phyloP scores from a whole-genome alignment of 2,329 filamentous ascomycete species.

The Xylaria sp. region DNA sequence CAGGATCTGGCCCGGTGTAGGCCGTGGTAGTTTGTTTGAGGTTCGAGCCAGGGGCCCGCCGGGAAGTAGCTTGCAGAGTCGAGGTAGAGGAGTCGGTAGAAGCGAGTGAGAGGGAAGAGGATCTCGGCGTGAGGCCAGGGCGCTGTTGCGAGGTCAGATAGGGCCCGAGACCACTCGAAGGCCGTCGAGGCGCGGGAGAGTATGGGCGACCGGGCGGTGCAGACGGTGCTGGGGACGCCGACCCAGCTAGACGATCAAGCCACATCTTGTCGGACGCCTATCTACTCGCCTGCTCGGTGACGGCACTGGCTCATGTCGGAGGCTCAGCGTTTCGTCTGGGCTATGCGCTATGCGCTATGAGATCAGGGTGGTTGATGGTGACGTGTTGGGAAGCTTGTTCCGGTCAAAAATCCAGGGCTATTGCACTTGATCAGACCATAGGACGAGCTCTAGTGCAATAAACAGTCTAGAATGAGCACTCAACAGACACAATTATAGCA shows the following conservation, averaged over 20 bases:
- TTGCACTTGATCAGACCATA: not conserved
- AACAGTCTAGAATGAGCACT: not conserved
- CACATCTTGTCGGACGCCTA: conserved; percentile 70
- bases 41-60: conserved; percentile 74
- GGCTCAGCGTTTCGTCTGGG: conserved; percentile 31
- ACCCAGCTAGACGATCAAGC: conserved; percentile 85
- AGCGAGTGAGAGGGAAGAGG: conserved; percentile 80
- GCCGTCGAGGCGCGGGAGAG: conserved; percentile 76
- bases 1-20: conserved; percentile 72
- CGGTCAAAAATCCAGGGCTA: not conserved
- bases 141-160: conserved; percentile 73
- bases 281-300: conserved; percentile 38
- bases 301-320: conserved; percentile 30
- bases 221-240: conserved; percentile 65
- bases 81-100: conserved; percentile 82
- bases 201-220: conserved; percentile 74
- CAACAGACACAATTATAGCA: not conserved
- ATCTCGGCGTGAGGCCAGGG: conserved; percentile 72
- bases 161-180: conserved; percentile 75
- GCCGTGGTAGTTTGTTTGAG: conserved; percentile 68
- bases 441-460: not conserved
- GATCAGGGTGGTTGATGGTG: conserved; percentile 3
- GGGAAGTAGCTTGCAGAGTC: conserved; percentile 72
- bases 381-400: not conserved
- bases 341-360: not conserved